Evolutionary conservation across 257 asterid genomes (phyloP).

Genomic region (Ligustrum vulgare): DNA sequence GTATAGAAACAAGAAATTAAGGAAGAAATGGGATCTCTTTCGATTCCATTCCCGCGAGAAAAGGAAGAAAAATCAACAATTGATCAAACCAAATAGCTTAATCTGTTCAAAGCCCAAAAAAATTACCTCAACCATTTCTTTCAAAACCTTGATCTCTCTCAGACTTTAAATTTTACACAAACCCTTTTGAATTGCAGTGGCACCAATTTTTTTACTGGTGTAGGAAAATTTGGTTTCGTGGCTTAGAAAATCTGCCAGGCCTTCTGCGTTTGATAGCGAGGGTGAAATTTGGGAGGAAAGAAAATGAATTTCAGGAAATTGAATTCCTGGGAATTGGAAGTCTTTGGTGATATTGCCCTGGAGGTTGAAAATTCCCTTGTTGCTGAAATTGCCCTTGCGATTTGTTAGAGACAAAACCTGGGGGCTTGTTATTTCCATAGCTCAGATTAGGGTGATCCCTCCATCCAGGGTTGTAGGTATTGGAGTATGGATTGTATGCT

Average conservation of each 20-base stretch:
- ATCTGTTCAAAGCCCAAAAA: slow-evolving; percentile 87
- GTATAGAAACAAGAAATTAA: background rate
- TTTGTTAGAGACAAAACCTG: too few relatives aligned
- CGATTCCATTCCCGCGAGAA: slow-evolving; percentile 24
- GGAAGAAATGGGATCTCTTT: slow-evolving; percentile 51
- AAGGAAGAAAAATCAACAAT: slow-evolving; percentile 23
- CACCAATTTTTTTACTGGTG: slow-evolving; percentile 87
- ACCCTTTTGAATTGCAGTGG: slow-evolving; percentile 67
- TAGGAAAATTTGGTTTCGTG: slow-evolving; percentile 92
- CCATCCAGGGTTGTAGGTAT: too few relatives aligned
- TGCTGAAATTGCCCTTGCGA: too few relatives aligned
- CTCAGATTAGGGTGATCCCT: too few relatives aligned
- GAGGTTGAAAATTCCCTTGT: too few relatives aligned
- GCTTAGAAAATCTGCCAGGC: slow-evolving; percentile 91
- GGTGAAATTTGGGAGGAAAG: too few relatives aligned
- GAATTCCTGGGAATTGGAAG: too few relatives aligned
- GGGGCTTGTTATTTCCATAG: too few relatives aligned
- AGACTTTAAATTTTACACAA: slow-evolving; percentile 76
- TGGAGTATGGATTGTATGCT: too few relatives aligned
- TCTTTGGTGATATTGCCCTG: too few relatives aligned
- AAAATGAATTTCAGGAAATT: too few relatives aligned
- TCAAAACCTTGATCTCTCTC: slow-evolving; percentile 80
- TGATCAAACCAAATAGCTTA: slow-evolving; percentile 54
- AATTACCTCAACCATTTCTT: slow-evolving; percentile 86
- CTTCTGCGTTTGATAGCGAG: too few relatives aligned